Base-by-base conservation (phyloP, 352 stramenopile genomes). In the Phytophthora ohioensis region DNA sequence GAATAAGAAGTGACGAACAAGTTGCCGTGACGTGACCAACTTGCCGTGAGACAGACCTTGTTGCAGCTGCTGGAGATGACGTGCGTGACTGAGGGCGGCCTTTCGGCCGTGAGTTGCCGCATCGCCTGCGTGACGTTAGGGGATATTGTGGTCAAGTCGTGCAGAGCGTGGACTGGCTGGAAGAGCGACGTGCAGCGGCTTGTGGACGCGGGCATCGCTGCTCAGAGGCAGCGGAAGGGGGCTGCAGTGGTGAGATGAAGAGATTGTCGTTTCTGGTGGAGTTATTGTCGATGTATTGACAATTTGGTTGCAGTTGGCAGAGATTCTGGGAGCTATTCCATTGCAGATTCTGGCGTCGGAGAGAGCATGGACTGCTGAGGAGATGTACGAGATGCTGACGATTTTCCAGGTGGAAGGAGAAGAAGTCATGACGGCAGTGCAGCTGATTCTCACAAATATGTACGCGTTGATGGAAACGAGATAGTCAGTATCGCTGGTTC, bases 71-170 rank as follows among this genome's bases (percentile, higher is more conserved):
- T 88, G 30, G 67, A 72, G 4, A 46, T 55, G 12, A 73, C 73
- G 17, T 87, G 82, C 57, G 66, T 71, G 30, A 9, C 58, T 6
- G 57, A 66, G 31, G 31, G 17, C 12, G 52, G 65, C 8, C 52
- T 80, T 32, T 76, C 63, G 8, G 5, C 67, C 11, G 59, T 85
- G 1, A 78, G 76, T 45, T 81, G 82, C 43, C 78, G 80, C 21
- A 70, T 90, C 30, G 74, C 80, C 11, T 90, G 82, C n/a, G 71
- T 82, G 0, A 76, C 80, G 11, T 39, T 90, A 21, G 80, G 71
- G 9, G 71, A 82, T 63, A 78, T 90, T 53, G 51, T 87, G 13
- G 79, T 86, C 32, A 83, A 87, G 57, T 87, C 73, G 8, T 66
- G 57, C 60, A 76, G 48, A 31, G 67, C 70, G 36, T 88, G 80